phyloP scores from a whole-genome alignment of 129 eudicot genomes.

The Flaveria trinervia region DNA sequence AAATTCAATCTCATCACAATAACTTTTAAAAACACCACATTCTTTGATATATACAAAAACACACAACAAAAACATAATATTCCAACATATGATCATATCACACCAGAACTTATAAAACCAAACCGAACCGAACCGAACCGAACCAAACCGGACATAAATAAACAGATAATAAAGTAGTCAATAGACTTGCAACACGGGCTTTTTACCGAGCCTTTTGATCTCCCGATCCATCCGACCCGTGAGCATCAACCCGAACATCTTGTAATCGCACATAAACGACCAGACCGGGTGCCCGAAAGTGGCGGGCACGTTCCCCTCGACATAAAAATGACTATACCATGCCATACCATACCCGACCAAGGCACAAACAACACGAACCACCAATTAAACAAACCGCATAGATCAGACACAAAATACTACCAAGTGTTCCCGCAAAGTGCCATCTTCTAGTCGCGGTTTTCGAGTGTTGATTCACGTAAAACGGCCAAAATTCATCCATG shows the following conservation, averaged over 20 bases:
- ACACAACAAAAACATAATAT: neutral
- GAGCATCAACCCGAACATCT: constrained; percentile 75
- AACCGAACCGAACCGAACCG: no score
- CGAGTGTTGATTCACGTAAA: constrained; percentile 88
- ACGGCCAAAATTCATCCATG: constrained; percentile 92
- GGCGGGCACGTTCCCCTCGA: constrained; percentile 88
- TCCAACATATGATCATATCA: neutral
- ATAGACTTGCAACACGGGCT: constrained; percentile 69
- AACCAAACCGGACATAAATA: neutral
- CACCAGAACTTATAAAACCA: no score
- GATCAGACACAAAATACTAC: constrained; percentile 55
- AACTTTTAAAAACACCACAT: constrained; percentile 26
- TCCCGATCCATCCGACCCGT: constrained; percentile 98
- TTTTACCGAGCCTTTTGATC: constrained; percentile 95
- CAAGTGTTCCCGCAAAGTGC: constrained; percentile 91
- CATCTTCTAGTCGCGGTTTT: constrained; percentile 90
- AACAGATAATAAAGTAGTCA: constrained; percentile 34
- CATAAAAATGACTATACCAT: constrained; percentile 93
- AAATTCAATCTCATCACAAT: constrained; percentile 1
- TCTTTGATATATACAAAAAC: neutral
- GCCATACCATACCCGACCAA: constrained; percentile 82
- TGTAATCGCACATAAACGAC: constrained; percentile 83
- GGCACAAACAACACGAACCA: constrained; percentile 70
- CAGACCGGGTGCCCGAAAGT: constrained; percentile 68
- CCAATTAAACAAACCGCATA: constrained; percentile 69